Evolutionary conservation across 2,329 filamentous ascomycete genomes (phyloP), one percentile per base, ranked within the genome.

Genomic region (Onygena corvina): DNA sequence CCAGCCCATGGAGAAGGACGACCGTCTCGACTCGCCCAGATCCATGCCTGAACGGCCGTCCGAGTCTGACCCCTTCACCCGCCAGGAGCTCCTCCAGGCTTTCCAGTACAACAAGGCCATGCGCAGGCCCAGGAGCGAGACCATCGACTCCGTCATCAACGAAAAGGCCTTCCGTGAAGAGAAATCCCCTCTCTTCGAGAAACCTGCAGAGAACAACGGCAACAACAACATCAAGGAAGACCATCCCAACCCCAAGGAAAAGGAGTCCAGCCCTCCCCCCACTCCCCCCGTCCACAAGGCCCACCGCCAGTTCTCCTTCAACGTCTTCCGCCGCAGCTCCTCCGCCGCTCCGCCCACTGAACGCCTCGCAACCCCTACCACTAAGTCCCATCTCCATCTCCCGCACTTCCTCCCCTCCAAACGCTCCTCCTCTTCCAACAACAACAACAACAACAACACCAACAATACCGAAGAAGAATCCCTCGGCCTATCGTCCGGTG

Each of bases 221-320:
- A 42, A 42, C 5, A 23, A 14, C 6, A 25, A 8, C 21, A 8
- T n/a, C n/a, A n/a, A n/a, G n/a, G n/a, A n/a, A n/a, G n/a, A 12
- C 9, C 27, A 29, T 5, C 11, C 27, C 11, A 14, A 42, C 3
- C n/a, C 7, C 12, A 42, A 27, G 36, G 36, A 42, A n/a, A 42
- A 42, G 16, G 36, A 42, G 11, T 42, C 46, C 27, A 42, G 18
- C 30, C 29, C 47, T 20, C 50, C 46, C 31, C 50, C 47, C 11
- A 42, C 38, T 8, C 40, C 48, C 12, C 38, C 46, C 23, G 30
- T 18, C 21, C 36, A 46, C 27, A 35, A 11, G 21, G 78, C 83
- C 8, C 77, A 72, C 56, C 77, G 90, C 52, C 86, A 94, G 61
- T 98, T 96, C 68, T 93, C 86, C 14, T 96, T 96, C 72, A 87